These are phyloP conservation scores for Afroboletus lepidellus DNA, from an alignment of 1,284 basidiomycete genomes.

Conservation along the genomic window DNA sequence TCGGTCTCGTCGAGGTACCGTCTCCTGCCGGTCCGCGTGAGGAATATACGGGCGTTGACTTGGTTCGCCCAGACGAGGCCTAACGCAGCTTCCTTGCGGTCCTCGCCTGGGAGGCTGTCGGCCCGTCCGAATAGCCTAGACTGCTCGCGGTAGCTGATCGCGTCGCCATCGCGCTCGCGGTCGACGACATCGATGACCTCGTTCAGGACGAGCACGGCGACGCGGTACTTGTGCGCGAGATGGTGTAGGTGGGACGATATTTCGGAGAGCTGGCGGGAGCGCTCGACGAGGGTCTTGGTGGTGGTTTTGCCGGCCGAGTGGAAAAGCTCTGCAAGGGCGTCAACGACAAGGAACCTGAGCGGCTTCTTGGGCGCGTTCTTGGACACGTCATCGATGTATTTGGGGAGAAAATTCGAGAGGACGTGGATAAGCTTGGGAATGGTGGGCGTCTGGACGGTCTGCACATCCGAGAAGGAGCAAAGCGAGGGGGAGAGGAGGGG, in stretches of 20 bases:
- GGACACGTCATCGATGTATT: slow-evolving; percentile 46
- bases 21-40: slow-evolving; percentile 72
- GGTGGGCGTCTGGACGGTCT: slow-evolving; percentile 58
- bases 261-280: slow-evolving; percentile 66
- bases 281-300: slow-evolving; percentile 59
- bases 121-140: slow-evolving; percentile 73
- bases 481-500: slow-evolving; percentile 44
- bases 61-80: slow-evolving; percentile 92
- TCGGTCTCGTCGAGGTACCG: slow-evolving; percentile 47
- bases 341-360: slow-evolving; percentile 73
- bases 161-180: slow-evolving; percentile 28
- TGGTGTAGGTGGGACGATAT: slow-evolving; percentile 67
- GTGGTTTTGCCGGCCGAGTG: slow-evolving; percentile 57
- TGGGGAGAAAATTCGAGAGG: slow-evolving; percentile 62
- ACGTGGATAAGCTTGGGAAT: slow-evolving; percentile 67
- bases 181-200: slow-evolving; percentile 80
- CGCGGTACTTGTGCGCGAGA: slow-evolving; percentile 57
- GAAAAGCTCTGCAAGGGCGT: slow-evolving; percentile 81
- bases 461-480: slow-evolving; percentile 64
- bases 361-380: slow-evolving; percentile 42
- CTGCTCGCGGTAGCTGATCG: slow-evolving; percentile 63
- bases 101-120: slow-evolving; percentile 53
- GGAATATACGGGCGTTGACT: slow-evolving; percentile 79
- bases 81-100: slow-evolving; percentile 74
- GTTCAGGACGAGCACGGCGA: slow-evolving; percentile 83